Percentiles rank a stretch among this genome's conserved stretches.
Evolutionary conservation across 2,329 filamentous ascomycete species (phyloP).

Genomic region (Ophiocordyceps camponoti-saundersi): DNA sequence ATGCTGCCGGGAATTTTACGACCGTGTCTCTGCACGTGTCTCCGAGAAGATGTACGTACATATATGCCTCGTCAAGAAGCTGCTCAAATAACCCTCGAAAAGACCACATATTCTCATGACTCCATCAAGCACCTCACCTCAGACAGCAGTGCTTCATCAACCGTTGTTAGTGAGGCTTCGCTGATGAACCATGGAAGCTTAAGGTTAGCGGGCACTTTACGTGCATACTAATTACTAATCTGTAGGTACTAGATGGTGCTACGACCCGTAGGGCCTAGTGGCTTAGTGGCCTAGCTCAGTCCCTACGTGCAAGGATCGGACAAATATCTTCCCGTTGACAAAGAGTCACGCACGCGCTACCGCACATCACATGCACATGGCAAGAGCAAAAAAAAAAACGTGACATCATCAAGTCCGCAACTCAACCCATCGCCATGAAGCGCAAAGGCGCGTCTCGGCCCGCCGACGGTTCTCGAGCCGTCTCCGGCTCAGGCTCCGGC

Average conservation of each 20-base stretch:
- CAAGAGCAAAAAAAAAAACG: not conserved
- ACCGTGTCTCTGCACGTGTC: too few relatives aligned
- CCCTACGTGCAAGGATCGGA: not conserved
- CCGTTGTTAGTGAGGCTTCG: too few relatives aligned
- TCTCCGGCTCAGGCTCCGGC: not conserved
- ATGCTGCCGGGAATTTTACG: too few relatives aligned
- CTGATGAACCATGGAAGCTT: not conserved
- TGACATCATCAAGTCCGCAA: not conserved
- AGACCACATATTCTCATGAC: not conserved
- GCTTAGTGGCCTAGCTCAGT: too few relatives aligned
- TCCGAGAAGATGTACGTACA: too few relatives aligned
- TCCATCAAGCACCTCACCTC: not conserved
- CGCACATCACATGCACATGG: not conserved
- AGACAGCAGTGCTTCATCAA: not conserved
- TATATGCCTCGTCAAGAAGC: too few relatives aligned
- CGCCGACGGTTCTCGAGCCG: not conserved
- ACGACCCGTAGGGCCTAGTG: too few relatives aligned
- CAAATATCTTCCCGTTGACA: not conserved
- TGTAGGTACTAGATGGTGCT: too few relatives aligned
- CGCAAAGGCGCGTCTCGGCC: conserved; percentile 1
- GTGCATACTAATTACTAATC: too few relatives aligned
- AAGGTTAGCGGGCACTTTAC: not conserved
- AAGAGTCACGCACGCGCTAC: not conserved
- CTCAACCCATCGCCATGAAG: conserved; percentile 1
- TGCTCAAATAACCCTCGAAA: not conserved